Evolutionary conservation across 2,329 filamentous ascomycete genomes (phyloP).

Genomic region (Trichophyton simii): DNA sequence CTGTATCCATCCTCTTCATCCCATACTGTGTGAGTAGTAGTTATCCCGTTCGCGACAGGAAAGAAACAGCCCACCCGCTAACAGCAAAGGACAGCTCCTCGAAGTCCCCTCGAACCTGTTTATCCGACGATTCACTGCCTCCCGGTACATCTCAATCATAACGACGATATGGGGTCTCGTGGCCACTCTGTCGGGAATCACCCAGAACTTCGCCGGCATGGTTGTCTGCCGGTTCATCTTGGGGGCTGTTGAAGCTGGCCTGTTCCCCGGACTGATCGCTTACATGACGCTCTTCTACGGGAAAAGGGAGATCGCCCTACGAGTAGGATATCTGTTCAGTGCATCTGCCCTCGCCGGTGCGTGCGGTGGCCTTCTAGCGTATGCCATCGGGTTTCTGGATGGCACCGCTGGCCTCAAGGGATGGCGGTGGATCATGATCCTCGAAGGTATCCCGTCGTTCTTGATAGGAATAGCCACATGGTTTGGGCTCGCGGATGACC

Average conservation of each 20-base stretch:
- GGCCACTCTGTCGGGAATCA: slow-evolving; percentile 47
- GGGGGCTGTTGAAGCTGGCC: slow-evolving; percentile 55
- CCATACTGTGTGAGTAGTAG: slow-evolving; percentile 41
- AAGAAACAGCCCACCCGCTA: neutral
- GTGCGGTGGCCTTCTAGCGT: slow-evolving; percentile 59
- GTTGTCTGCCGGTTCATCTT: slow-evolving; percentile 58
- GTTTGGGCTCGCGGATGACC: slow-evolving; percentile 52
- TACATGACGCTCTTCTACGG: slow-evolving; percentile 69
- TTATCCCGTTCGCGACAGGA: neutral
- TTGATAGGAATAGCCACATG: slow-evolving; percentile 44
- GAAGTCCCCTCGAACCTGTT: slow-evolving; percentile 55
- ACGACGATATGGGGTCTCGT: slow-evolving; percentile 48
- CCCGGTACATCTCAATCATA: slow-evolving; percentile 43
- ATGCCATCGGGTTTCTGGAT: slow-evolving; percentile 60
- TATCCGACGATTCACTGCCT: slow-evolving; percentile 50
- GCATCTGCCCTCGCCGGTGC: slow-evolving; percentile 57
- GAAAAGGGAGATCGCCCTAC: slow-evolving; percentile 57
- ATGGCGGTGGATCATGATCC: slow-evolving; percentile 59
- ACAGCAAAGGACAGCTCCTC: slow-evolving; percentile 29
- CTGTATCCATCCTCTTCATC: slow-evolving; percentile 55
- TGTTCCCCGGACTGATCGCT: slow-evolving; percentile 55
- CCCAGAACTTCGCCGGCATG: slow-evolving; percentile 51
- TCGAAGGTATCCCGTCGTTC: slow-evolving; percentile 46
- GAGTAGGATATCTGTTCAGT: slow-evolving; percentile 58
- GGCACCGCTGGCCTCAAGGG: slow-evolving; percentile 51